Evolutionary conservation across 352 stramenopile genomes (phyloP).

Genomic region (Globisporangium iwayamae): DNA sequence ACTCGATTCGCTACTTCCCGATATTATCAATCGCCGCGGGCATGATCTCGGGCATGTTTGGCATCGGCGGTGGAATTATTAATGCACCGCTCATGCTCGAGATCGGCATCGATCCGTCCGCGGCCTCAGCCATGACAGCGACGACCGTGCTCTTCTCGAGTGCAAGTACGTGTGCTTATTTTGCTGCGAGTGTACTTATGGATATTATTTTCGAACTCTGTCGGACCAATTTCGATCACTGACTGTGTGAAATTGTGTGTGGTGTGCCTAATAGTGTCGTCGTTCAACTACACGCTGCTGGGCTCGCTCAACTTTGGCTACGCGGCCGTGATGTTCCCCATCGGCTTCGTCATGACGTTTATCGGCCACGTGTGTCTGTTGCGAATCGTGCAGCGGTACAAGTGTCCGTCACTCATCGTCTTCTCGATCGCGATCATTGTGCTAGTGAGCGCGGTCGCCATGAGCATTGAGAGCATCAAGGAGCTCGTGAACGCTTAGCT

Average conservation of each 20-base stretch:
- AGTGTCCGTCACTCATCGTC: slow-evolving; percentile 64
- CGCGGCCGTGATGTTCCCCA: slow-evolving; percentile 46
- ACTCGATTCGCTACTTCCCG: slow-evolving; percentile 85
- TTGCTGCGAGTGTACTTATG: neutral
- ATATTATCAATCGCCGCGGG: slow-evolving; percentile 87
- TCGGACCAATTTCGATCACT: slow-evolving; percentile 1
- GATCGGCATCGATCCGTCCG: slow-evolving; percentile 82
- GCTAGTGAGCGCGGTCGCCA: slow-evolving; percentile 56
- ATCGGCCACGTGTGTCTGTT: slow-evolving; percentile 53
- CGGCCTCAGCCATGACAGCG: slow-evolving; percentile 89
- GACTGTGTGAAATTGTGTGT: neutral
- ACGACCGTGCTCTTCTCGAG: slow-evolving; percentile 69
- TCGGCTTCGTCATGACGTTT: slow-evolving; percentile 57
- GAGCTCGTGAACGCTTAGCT: slow-evolving; percentile 19
- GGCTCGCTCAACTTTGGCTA: slow-evolving; percentile 44
- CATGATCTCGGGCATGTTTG: slow-evolving; percentile 93
- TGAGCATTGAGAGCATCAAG: slow-evolving; percentile 56
- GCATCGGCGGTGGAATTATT: slow-evolving; percentile 94
- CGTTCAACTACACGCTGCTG: slow-evolving; percentile 57
- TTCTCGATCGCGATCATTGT: slow-evolving; percentile 72
- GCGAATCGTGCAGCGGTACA: slow-evolving; percentile 45
- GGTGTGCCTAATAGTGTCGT: slow-evolving; percentile 38
- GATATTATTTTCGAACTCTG: neutral
- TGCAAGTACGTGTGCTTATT: slow-evolving; percentile 38
- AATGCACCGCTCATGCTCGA: slow-evolving; percentile 94